phyloP scores from a whole-genome alignment of 306 rosid genomes.

The Citrullus mucosospermus region DNA sequence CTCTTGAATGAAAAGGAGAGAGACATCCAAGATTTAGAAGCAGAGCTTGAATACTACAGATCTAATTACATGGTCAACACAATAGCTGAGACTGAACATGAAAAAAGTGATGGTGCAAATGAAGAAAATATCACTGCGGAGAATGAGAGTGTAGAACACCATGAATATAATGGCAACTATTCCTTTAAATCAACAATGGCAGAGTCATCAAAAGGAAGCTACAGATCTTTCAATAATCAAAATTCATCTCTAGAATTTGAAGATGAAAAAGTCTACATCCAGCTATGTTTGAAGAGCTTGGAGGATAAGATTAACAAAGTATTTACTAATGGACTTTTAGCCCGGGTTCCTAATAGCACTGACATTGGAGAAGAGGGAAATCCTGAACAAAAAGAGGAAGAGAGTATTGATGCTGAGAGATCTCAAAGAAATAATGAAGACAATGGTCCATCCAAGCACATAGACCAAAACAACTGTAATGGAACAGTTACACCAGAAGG shows the following conservation, averaged over 20 bases:
- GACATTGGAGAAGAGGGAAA: conserved; percentile 22
- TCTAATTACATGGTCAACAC: conserved; percentile 16
- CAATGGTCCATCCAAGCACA: conserved; percentile 12
- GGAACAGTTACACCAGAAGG: conserved; percentile 23
- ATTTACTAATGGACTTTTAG: conserved; percentile 11
- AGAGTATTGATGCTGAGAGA: conserved; percentile 17
- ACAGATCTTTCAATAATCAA: conserved; percentile 20
- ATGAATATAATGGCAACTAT: conserved; percentile 4
- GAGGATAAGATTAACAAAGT: conserved; percentile 41
- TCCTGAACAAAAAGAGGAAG: conserved; percentile 18
- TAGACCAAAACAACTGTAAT: conserved; percentile 11
- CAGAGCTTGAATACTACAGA: conserved; percentile 54
- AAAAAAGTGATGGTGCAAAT: conserved; percentile 17
- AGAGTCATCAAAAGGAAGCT: conserved; percentile 19
- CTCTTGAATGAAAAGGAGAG: conserved; percentile 68
- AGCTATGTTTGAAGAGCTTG: conserved; percentile 43
- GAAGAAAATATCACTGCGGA: conserved; percentile 17
- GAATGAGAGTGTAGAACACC: conserved; percentile 10
- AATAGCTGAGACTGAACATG: conserved; percentile 5
- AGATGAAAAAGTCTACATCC: conserved; percentile 55
- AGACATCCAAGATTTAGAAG: conserved; percentile 70
- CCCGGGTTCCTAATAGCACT: conserved; percentile 9
- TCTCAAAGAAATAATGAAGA: conserved; percentile 28
- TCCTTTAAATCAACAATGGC: conserved; percentile 14
- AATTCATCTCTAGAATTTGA: conserved; percentile 36